Percentiles rank a stretch among this genome's conserved stretches.
Evolutionary conservation across 306 rosid genomes (phyloP).

Genomic region (Vigna trinervia): DNA sequence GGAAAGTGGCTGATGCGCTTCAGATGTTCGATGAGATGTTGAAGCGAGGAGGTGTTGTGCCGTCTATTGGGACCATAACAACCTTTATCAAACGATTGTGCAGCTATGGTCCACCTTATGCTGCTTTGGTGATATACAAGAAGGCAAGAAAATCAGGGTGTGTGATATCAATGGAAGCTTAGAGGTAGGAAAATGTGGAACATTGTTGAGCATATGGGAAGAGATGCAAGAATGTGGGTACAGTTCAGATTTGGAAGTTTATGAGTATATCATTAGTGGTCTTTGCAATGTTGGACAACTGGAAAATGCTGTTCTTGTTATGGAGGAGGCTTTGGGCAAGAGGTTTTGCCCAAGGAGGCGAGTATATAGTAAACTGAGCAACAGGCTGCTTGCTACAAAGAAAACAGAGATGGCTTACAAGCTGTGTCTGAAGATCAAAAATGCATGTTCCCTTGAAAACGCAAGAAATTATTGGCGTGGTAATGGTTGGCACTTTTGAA

Average conservation of each 20-base stretch:
- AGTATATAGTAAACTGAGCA: conserved; percentile 73
- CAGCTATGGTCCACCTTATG: conserved; percentile 91
- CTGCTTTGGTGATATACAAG: conserved; percentile 78
- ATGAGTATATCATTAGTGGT: conserved; percentile 74
- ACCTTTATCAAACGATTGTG: conserved; percentile 68
- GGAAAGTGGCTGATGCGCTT: conserved; percentile 85
- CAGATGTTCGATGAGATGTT: conserved; percentile 86
- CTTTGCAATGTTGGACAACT: conserved; percentile 86
- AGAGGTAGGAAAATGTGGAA: conserved; percentile 87
- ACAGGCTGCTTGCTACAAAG: conserved; percentile 65
- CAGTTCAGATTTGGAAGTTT: conserved; percentile 73
- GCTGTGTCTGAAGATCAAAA: conserved; percentile 72
- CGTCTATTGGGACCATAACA: conserved; percentile 69
- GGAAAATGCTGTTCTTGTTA: conserved; percentile 85
- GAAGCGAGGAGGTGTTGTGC: conserved; percentile 57
- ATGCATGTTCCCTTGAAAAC: conserved; percentile 66
- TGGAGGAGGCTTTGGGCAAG: conserved; percentile 81
- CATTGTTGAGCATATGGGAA: conserved; percentile 74
- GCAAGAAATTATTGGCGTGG: conserved; percentile 75
- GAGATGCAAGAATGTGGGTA: conserved; percentile 87
- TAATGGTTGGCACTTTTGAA: conserved; percentile 92
- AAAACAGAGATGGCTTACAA: conserved; percentile 71
- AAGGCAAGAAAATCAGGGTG: conserved; percentile 74
- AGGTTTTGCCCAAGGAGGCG: conserved; percentile 87
- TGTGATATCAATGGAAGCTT: conserved; percentile 66